Conservation (phyloP, 495 filamentous ascomycete species). For the Penicillium manginii region DNA sequence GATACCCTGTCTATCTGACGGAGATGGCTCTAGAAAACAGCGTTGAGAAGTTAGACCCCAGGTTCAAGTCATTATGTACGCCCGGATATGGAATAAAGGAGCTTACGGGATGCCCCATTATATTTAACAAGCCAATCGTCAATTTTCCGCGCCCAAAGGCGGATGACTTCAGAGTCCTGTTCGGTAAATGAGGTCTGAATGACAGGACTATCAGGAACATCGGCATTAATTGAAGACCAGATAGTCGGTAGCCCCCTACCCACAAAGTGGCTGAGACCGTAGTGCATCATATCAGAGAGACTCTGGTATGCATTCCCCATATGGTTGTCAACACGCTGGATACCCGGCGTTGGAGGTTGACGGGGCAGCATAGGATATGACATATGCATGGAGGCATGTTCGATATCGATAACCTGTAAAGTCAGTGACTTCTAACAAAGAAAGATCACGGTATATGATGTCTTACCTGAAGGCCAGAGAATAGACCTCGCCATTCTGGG, state of each 20-base stretch:
- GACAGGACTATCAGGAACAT: constrained; percentile 14
- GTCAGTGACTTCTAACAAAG: neutral
- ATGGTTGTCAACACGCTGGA: constrained; percentile 30
- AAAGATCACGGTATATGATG: too few relatives aligned
- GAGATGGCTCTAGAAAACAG: constrained; percentile 27
- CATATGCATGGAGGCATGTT: constrained; percentile 50
- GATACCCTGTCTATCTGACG: constrained; percentile 42
- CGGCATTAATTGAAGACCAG: constrained; percentile 41
- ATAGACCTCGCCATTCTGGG: constrained; percentile 39
- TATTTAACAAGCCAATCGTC: constrained; percentile 46
- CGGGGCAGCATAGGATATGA: constrained; percentile 41
- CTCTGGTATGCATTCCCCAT: constrained; percentile 39
- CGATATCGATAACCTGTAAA: constrained; percentile 43
- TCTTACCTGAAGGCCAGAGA: constrained; percentile 43
- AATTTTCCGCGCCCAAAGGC: constrained; percentile 40
- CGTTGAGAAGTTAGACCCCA: neutral
- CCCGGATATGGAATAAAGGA: neutral
- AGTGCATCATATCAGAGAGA: constrained; percentile 47
- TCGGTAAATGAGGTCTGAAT: constrained; percentile 35
- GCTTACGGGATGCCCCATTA: constrained; percentile 38
- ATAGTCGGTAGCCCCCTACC: constrained; percentile 43
- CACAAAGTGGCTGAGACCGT: constrained; percentile 44
- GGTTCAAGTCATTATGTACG: too few relatives aligned
- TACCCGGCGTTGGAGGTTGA: constrained; percentile 33
- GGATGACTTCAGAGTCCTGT: constrained; percentile 38